Conservation (phyloP, 768 basidiomycete genomes). For the Panus rudis region DNA sequence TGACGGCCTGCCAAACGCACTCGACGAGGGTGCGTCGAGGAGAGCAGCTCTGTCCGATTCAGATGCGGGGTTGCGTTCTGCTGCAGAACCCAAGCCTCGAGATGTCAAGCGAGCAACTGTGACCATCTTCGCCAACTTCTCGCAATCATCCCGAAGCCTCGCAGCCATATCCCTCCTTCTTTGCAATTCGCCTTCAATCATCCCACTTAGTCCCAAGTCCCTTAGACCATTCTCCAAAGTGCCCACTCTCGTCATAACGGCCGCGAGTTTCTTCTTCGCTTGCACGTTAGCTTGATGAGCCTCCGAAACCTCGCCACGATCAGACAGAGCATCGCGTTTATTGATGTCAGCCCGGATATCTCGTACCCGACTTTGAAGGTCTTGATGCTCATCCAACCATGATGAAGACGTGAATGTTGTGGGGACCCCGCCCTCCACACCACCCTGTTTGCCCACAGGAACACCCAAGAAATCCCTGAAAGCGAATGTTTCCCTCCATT, state of each 20-base stretch:
- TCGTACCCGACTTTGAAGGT: constrained; percentile 69
- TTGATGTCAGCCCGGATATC: constrained; percentile 82
- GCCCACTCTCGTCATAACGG: constrained; percentile 67
- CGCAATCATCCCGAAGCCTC: constrained; percentile 84
- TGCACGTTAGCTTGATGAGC: constrained; percentile 77
- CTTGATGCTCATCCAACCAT: constrained; percentile 88
- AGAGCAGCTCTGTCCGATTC: constrained; percentile 61
- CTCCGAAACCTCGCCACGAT: constrained; percentile 62
- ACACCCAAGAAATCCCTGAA: constrained; percentile 88
- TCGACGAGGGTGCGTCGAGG: constrained; percentile 31
- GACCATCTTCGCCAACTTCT: constrained; percentile 80
- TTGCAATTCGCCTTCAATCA: constrained; percentile 90
- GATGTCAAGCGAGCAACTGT: constrained; percentile 59
- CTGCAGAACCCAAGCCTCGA: constrained; percentile 28
- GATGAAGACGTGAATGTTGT: constrained; percentile 63
- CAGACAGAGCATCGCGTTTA: constrained; percentile 78
- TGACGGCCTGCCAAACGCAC: constrained; percentile 39
- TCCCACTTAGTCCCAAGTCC: constrained; percentile 56
- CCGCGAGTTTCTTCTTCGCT: constrained; percentile 81
- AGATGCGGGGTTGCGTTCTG: constrained; percentile 36
- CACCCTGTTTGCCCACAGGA: constrained; percentile 50
- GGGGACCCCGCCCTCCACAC: constrained; percentile 16
- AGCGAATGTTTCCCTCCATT: constrained; percentile 72
- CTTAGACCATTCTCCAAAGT: constrained; percentile 63
- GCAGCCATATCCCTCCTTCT: constrained; percentile 86